These are phyloP conservation scores for Kalanchoe fedtschenkoi DNA, from an alignment of 164 flowering plant species.

Conservation along the genomic window DNA sequence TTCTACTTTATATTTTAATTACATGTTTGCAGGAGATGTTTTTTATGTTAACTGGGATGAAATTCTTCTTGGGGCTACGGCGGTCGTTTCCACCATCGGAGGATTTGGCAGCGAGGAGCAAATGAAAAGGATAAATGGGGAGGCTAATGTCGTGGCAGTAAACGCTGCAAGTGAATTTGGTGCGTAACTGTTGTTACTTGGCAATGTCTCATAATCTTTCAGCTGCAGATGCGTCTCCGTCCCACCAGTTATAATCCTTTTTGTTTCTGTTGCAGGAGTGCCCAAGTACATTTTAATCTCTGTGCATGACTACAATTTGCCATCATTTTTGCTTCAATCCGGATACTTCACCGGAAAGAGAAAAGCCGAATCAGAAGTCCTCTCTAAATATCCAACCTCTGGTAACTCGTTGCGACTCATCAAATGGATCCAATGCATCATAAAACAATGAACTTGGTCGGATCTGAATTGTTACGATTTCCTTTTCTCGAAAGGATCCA, in stretches of 20 bases:
- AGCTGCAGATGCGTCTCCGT: background rate
- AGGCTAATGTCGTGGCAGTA: slow-evolving; percentile 82
- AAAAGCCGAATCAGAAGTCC: slow-evolving; percentile 89
- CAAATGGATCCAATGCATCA: background rate
- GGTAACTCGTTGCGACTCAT: slow-evolving; percentile 30
- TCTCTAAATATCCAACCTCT: slow-evolving; percentile 72
- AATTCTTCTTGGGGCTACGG: slow-evolving; percentile 83
- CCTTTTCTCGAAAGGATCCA: background rate
- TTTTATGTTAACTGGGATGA: slow-evolving; percentile 93
- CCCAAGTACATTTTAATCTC: slow-evolving; percentile 89
- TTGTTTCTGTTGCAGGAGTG: slow-evolving; percentile 41
- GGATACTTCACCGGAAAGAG: slow-evolving; percentile 95
- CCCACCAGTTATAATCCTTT: background rate
- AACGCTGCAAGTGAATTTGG: slow-evolving; percentile 87
- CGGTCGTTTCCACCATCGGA: slow-evolving; percentile 91
- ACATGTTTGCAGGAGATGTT: slow-evolving; percentile 71
- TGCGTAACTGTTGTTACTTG: slow-evolving; percentile 16
- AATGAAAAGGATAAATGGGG: slow-evolving; percentile 89
- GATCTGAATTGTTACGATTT: background rate
- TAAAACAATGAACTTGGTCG: background rate
- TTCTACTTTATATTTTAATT: background rate
- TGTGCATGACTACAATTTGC: slow-evolving; percentile 93
- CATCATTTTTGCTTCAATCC: slow-evolving; percentile 62
- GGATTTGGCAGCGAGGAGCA: slow-evolving; percentile 97
- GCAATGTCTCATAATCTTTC: no score